Base-by-base conservation (phyloP, 495 filamentous ascomycete species). In the Parachaetomium inaequale region DNA sequence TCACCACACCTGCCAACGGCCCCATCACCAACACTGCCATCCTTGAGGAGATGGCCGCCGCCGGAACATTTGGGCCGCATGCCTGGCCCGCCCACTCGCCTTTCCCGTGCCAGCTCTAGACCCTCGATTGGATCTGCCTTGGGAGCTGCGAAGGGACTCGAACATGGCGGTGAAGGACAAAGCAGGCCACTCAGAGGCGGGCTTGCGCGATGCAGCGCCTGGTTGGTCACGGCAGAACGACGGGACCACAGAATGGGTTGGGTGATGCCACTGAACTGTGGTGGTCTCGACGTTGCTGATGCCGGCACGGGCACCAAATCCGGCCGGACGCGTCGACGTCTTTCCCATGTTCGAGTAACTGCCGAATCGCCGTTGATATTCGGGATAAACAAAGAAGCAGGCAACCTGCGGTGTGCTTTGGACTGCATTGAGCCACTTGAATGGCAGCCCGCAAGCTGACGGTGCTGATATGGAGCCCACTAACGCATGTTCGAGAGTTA, bases 111-210 rank as follows among this genome's bases (percentile, higher is more conserved):
- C 32, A 15, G 34, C 21, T 25, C 34, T 42, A 23, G 15, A 8
- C 36, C 23, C 15, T 29, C 42, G 38, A 56, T 28, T 59, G 56
- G 56, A 45, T 34, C 43, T 14, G 26, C 17, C 54, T 25, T 45
- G 4, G 8, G 29, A 34, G 28, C 40, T 49, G 32, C 1, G 32
- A 38, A n/a, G n/a, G 19, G 45, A 12, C 31, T 26, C 45, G 29
- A 21, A 49, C 40, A 29, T 59, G 56, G 56, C 56, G 56, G 56
- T 59, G 56, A 59, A 32, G 15, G 19, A 23, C 43, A 38, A 17
- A n/a, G 2, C 54, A 8, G 43, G 21, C 56, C 56, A 59, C 32
- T 55, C 45, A 49, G 2, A 21, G 45, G 45, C 45, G 21, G 25
- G 45, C 34, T 42, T 11, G 25, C 4, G 19, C 11, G 34, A 21